Percentiles rank a stretch among this genome's conserved stretches.
phyloP scores from a whole-genome alignment of 352 stramenopile species.

The Globisporangium apiculatum region DNA sequence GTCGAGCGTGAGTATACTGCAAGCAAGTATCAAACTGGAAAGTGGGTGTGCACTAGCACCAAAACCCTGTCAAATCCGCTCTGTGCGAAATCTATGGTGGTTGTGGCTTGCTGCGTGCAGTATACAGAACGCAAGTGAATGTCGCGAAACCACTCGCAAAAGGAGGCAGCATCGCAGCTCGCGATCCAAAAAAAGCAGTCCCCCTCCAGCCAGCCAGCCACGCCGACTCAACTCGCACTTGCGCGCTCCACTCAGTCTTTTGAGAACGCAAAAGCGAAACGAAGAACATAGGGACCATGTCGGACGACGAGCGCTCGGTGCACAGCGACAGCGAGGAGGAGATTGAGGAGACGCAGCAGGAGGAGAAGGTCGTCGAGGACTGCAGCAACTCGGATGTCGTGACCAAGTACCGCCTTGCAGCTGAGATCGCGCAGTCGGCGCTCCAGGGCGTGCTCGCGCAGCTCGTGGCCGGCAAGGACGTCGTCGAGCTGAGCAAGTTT shows the following conservation, averaged over 20 bases:
- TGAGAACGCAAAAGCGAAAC: too few relatives aligned
- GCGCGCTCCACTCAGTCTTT: neutral
- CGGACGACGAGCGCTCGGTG: slow-evolving; percentile 41
- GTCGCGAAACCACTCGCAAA: neutral
- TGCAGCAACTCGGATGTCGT: slow-evolving; percentile 90
- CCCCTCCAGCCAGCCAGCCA: too few relatives aligned
- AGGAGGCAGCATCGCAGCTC: neutral
- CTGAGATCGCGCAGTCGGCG: slow-evolving; percentile 98
- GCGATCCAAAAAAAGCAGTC: neutral
- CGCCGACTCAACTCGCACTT: neutral
- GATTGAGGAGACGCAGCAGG: slow-evolving; percentile 41
- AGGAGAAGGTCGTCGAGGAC: slow-evolving; percentile 72
- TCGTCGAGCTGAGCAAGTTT: slow-evolving; percentile 95
- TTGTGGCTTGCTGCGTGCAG: neutral
- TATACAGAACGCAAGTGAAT: neutral
- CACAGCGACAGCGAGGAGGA: slow-evolving; percentile 76
- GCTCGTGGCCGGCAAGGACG: slow-evolving; percentile 89
- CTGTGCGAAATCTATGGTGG: neutral
- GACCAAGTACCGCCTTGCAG: slow-evolving; percentile 97
- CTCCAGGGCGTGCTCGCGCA: slow-evolving; percentile 94
- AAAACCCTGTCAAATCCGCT: neutral
- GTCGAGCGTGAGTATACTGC: neutral
- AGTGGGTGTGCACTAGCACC: neutral
- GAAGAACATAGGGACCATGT: slow-evolving; percentile 11
- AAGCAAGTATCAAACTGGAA: neutral